These are phyloP conservation scores for Yamadazyma buinensis DNA, from an alignment of 1,139 yeast species.

Conservation along the genomic window DNA sequence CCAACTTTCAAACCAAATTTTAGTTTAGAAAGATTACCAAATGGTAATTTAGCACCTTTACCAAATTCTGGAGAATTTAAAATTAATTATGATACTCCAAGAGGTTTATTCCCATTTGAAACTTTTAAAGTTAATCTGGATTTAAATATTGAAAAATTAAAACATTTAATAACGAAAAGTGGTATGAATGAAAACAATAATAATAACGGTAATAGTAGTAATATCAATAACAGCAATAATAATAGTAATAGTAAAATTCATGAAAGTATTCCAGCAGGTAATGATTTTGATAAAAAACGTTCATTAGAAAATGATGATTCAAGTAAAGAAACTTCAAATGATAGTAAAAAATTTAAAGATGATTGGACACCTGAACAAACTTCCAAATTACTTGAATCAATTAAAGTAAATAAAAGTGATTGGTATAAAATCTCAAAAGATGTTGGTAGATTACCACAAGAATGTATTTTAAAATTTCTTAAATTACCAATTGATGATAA, in stretches of 20 bases:
- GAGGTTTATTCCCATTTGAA: slow-evolving; percentile 93
- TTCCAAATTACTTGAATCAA: slow-evolving; percentile 55
- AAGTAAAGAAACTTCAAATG: neutral
- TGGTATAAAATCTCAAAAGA: slow-evolving; percentile 76
- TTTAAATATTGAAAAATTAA: slow-evolving; percentile 55
- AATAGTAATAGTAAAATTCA: neutral
- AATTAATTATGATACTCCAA: slow-evolving; percentile 81
- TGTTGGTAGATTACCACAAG: slow-evolving; percentile 70
- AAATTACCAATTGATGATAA: slow-evolving; percentile 81
- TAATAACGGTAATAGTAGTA: neutral
- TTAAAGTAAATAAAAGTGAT: slow-evolving; percentile 56
- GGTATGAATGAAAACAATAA: neutral
- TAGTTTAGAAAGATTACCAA: slow-evolving; percentile 55
- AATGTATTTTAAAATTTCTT: slow-evolving; percentile 76
- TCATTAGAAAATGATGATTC: slow-evolving; percentile 7
- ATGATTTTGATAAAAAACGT: neutral
- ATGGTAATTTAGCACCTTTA: slow-evolving; percentile 42
- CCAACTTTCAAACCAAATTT: slow-evolving; percentile 66
- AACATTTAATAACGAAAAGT: slow-evolving; percentile 35
- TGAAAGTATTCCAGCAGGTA: neutral
- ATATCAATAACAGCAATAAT: too few relatives aligned
- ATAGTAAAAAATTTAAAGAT: slow-evolving; percentile 39
- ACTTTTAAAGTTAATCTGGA: slow-evolving; percentile 60
- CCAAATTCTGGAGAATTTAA: slow-evolving; percentile 70
- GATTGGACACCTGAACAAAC: slow-evolving; percentile 68